Base-by-base conservation (phyloP, 164 flowering plant genomes). In the Litsea cubeba region DNA sequence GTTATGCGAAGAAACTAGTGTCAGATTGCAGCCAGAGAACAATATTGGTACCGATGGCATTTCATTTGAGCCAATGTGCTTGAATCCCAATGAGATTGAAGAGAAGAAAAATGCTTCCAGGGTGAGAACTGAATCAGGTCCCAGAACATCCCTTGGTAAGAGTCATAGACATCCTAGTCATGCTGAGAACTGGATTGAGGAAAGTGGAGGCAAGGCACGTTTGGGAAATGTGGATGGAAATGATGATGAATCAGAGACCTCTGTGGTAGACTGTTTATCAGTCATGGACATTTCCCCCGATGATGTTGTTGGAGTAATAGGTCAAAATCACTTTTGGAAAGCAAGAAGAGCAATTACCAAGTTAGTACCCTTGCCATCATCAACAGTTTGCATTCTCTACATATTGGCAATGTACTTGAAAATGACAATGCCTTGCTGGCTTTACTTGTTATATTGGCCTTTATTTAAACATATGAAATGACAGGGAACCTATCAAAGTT, bases 301-400 rank as follows among this genome's bases (percentile, higher is more conserved):
- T 80, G 89, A 89, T 79, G 89, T 93, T 72, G 88, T 91, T 0
- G 87, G 84, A 70, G 70, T 85, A 35, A 87, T 91, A 22, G 95
- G 97, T 32, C 89, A 84, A 78, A 89, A 91, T 62, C 88, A 85
- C 25, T 91, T 93, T 80, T 90, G 91, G 94, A 88, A 88, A 82
- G 87, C 91, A 32, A 83, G 98, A 79, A 85, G 75, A 77, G 91
- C 85, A 28, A 90, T 95, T 80, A 80, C 81, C 84, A 84, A 85
- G 99, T 95, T 84, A 88, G 97, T 88, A 71, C 40, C 72, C 28
- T 11, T 49, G 60, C 62, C 15, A 69, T 15, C 28, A 49, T 65
- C 22, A 30, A 51, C 18, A 5, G 40, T 65, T 51, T 51, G 17
- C 49, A 50, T 50, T 69, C 30, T 30, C 23, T 30, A 17, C 3